Percentiles rank a stretch among this genome's conserved stretches.
Evolutionary conservation across 1,139 yeast species (phyloP).

Genomic region (Protomyces pachydermus): DNA sequence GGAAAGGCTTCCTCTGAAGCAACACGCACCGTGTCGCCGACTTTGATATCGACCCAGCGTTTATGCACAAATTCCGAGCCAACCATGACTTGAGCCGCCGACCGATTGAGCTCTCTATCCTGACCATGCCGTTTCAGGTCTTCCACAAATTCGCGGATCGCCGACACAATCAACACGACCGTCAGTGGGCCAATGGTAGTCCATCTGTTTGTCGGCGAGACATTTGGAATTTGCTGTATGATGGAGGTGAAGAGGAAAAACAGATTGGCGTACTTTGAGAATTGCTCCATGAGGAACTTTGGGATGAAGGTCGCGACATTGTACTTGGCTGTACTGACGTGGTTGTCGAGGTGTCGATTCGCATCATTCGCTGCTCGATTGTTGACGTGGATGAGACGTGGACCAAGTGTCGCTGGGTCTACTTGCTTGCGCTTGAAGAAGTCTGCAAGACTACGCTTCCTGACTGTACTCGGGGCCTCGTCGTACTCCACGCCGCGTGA

Average conservation of each 20-base stretch:
- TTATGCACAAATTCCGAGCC: constrained; percentile 60
- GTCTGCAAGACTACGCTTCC: neutral
- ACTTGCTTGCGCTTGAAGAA: constrained; percentile 38
- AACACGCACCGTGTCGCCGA: constrained; percentile 86
- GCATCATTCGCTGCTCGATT: constrained; percentile 51
- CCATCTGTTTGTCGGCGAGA: constrained; percentile 91
- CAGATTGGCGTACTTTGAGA: constrained; percentile 92
- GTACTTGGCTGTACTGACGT: constrained; percentile 94
- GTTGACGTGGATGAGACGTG: constrained; percentile 68
- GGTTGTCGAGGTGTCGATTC: constrained; percentile 68
- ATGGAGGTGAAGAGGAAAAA: constrained; percentile 88
- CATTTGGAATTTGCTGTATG: constrained; percentile 95
- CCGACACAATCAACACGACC: constrained; percentile 82
- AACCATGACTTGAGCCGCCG: constrained; percentile 67
- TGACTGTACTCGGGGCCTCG: neutral
- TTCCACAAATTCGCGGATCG: constrained; percentile 83
- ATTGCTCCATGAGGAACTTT: constrained; percentile 90
- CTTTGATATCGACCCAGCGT: constrained; percentile 83
- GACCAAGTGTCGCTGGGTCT: constrained; percentile 45
- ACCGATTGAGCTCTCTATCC: constrained; percentile 80
- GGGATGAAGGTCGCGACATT: constrained; percentile 90
- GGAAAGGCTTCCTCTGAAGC: constrained; percentile 89
- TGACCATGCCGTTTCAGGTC: constrained; percentile 85
- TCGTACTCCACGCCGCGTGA: constrained; percentile 7
- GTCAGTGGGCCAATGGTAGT: constrained; percentile 90